These are phyloP conservation scores for Aphanomyces cochlioides DNA, from an alignment of 352 stramenopile genomes.

Conservation along the genomic window DNA sequence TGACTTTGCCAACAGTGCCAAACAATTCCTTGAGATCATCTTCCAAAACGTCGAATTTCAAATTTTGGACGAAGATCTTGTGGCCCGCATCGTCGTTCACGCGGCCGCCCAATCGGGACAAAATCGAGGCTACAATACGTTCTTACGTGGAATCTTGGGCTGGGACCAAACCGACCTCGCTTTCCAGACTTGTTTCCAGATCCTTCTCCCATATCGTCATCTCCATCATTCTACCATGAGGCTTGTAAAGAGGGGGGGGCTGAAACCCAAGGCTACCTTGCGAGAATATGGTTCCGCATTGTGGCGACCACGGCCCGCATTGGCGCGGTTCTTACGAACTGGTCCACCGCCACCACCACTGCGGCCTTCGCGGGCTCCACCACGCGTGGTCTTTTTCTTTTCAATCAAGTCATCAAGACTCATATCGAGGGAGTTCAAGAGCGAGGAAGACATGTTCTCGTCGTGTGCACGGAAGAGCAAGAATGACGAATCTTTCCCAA, in stretches of 20 bases:
- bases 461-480: neutral
- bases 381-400: slow-evolving; percentile 52
- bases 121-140: slow-evolving; percentile 44
- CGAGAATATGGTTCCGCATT: slow-evolving; percentile 62
- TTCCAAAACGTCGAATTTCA: slow-evolving; percentile 81
- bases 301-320: slow-evolving; percentile 40
- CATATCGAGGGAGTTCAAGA: slow-evolving; percentile 80
- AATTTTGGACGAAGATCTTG: slow-evolving; percentile 80
- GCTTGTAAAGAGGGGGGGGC: neutral
- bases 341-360: slow-evolving; percentile 36
- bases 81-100: slow-evolving; percentile 42
- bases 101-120: slow-evolving; percentile 57
- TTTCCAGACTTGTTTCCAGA: slow-evolving; percentile 26
- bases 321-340: slow-evolving; percentile 45
- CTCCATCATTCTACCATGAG: slow-evolving; percentile 17
- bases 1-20: slow-evolving; percentile 66
- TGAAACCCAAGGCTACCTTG: slow-evolving; percentile 22
- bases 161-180: neutral
- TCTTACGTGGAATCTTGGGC: neutral
- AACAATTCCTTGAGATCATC: slow-evolving; percentile 80
- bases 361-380: slow-evolving; percentile 44
- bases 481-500: slow-evolving; percentile 30
- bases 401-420: slow-evolving; percentile 79
- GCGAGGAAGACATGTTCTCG: slow-evolving; percentile 54
- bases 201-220: slow-evolving; percentile 24